Conservation (phyloP, 768 basidiomycete species). For the Leucocoprinus birnbaumii region DNA sequence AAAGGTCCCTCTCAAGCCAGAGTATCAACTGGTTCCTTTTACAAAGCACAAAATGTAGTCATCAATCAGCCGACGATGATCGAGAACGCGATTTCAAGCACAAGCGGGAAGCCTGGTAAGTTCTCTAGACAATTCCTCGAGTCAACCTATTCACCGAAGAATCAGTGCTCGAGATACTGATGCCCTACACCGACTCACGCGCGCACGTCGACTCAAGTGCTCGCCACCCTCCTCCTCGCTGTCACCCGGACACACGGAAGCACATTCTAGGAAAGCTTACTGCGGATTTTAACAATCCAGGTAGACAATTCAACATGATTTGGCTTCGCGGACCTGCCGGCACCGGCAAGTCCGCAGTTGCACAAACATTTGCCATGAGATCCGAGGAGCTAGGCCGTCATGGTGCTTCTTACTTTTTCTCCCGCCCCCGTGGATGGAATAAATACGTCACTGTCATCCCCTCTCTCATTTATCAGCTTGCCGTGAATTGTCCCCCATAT, state of each 20-base stretch:
- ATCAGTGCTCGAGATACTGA: background rate
- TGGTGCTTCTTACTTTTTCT: constrained; percentile 12
- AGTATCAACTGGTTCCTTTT: too few relatives aligned
- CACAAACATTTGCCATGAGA: constrained; percentile 2
- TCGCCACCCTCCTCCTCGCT: background rate
- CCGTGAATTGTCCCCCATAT: background rate
- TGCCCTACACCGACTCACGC: background rate
- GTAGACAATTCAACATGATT: background rate
- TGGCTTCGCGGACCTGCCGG: constrained; percentile 7
- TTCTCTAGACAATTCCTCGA: too few relatives aligned
- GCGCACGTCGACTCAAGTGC: background rate
- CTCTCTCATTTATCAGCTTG: constrained; percentile 6
- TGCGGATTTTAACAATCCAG: background rate
- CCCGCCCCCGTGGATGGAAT: background rate
- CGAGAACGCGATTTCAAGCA: too few relatives aligned
- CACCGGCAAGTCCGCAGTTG: constrained; percentile 13
- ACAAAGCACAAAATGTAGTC: too few relatives aligned
- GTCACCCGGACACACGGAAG: background rate
- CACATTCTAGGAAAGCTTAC: background rate
- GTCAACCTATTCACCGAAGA: too few relatives aligned
- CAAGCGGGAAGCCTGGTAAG: too few relatives aligned
- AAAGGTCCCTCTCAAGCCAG: too few relatives aligned
- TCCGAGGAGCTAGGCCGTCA: background rate
- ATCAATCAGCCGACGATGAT: too few relatives aligned
- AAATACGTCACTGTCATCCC: background rate